These are phyloP conservation scores for Naumovozyma dairenensis DNA, from an alignment of 805 yeast genomes.

Conservation along the genomic window DNA sequence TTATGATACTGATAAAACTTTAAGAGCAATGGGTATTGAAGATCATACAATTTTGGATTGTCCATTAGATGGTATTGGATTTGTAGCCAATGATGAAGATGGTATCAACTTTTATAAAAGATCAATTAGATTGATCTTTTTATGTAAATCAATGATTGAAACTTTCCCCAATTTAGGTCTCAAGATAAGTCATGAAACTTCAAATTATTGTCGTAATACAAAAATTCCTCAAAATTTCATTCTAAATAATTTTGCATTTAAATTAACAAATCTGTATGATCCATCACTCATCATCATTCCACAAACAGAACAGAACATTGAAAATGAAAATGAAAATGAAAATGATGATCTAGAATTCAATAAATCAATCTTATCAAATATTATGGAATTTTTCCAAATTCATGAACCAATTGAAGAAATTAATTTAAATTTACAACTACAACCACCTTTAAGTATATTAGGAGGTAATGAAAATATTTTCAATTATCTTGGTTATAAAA, in stretches of 20 bases:
- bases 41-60: constrained; percentile 48
- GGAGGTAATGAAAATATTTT: constrained; percentile 21
- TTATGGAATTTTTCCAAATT: constrained; percentile 2
- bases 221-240: constrained; percentile 11
- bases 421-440: constrained; percentile 15
- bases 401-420: constrained; percentile 16
- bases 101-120: constrained; percentile 29
- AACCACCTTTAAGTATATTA: constrained; percentile 20
- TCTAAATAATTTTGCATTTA: constrained; percentile 18
- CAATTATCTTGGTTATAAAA: constrained; percentile 26
- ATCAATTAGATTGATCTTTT: constrained; percentile 22
- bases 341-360: no score
- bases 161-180: constrained; percentile 11
- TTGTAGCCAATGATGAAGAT: constrained; percentile 30
- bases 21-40: constrained; percentile 43
- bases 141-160: constrained; percentile 25
- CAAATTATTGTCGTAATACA: constrained; percentile 10
- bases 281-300: no score
- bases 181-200: constrained; percentile 8
- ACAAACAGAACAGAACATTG: no score
- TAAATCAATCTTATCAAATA: constrained; percentile 7
- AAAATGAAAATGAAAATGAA: no score
- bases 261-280: no score
- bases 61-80: constrained; percentile 53
- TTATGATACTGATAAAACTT: constrained; percentile 27